Evolutionary conservation across 1,139 yeast species (phyloP).

Genomic region (Geotrichum reessii): DNA sequence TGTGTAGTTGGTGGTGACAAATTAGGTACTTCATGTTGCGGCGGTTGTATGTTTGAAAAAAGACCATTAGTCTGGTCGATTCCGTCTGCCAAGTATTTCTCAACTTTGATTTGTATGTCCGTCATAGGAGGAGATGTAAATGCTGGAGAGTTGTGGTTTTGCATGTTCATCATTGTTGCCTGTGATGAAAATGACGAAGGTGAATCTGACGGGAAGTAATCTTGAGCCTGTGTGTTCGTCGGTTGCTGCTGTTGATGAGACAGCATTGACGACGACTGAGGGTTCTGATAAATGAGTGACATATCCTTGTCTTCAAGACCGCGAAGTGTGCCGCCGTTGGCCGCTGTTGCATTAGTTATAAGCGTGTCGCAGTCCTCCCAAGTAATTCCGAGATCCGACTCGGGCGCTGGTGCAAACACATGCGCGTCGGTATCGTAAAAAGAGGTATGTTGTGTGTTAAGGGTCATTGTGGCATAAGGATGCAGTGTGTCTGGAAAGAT

Average conservation of each 20-base stretch:
- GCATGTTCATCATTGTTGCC: background rate
- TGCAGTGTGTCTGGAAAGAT: background rate
- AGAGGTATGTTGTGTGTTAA: background rate
- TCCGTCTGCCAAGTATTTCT: constrained; percentile 7
- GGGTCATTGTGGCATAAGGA: background rate
- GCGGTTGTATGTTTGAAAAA: background rate
- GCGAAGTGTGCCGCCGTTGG: background rate
- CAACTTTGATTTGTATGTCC: constrained; percentile 6
- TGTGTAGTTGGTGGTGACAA: constrained; percentile 2
- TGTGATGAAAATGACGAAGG: background rate
- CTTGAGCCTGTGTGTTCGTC: background rate
- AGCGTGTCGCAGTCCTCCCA: constrained; percentile 16
- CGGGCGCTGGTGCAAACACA: background rate
- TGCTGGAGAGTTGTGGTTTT: constrained; percentile 4
- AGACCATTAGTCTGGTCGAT: background rate
- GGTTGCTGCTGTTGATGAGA: constrained; percentile 1
- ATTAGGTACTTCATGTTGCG: background rate
- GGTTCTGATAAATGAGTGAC: background rate
- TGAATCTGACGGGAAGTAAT: background rate
- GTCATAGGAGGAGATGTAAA: constrained; percentile 7
- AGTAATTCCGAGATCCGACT: background rate
- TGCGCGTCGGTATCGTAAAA: background rate
- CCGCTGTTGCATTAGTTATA: background rate
- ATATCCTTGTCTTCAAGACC: background rate
- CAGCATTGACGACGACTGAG: background rate